These are phyloP conservation scores for Microbotryum scabiosae DNA, from an alignment of 1,284 basidiomycete genomes.

Conservation along the genomic window DNA sequence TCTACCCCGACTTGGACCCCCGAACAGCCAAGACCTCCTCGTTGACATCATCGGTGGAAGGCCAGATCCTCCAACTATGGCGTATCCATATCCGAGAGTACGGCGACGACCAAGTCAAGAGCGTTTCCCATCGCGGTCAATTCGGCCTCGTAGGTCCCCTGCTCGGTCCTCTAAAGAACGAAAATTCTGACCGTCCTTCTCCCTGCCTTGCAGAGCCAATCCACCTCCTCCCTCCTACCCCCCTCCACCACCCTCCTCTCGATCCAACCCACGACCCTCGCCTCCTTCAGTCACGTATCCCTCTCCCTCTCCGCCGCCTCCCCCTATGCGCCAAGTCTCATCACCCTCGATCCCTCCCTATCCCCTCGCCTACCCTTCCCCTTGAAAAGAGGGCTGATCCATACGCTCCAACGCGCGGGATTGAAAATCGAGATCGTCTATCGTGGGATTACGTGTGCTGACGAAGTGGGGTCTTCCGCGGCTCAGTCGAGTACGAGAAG, in stretches of 20 bases:
- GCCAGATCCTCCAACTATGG: slow-evolving; percentile 28
- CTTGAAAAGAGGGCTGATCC: slow-evolving; percentile 69
- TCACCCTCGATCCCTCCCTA: slow-evolving; percentile 64
- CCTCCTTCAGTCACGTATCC: slow-evolving; percentile 66
- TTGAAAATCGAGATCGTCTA: slow-evolving; percentile 74
- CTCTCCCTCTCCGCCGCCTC: slow-evolving; percentile 71
- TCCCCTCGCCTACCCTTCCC: slow-evolving; percentile 67
- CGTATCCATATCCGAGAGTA: slow-evolving; percentile 19
- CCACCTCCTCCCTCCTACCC: slow-evolving; percentile 22
- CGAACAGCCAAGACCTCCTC: slow-evolving; percentile 7
- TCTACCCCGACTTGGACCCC: slow-evolving; percentile 29
- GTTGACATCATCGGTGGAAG: slow-evolving; percentile 4
- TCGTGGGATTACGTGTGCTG: slow-evolving; percentile 58
- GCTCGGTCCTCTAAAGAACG: not conserved
- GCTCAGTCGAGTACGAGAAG: slow-evolving; percentile 43
- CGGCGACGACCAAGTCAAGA: slow-evolving; percentile 26
- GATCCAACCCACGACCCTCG: slow-evolving; percentile 59
- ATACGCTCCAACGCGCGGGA: slow-evolving; percentile 71
- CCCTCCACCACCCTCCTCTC: slow-evolving; percentile 48
- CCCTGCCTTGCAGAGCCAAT: slow-evolving; percentile 17
- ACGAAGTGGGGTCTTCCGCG: slow-evolving; percentile 42
- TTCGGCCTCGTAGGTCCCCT: slow-evolving; percentile 23
- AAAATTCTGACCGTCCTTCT: not conserved
- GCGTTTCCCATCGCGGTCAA: slow-evolving; percentile 16
- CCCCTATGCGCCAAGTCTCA: slow-evolving; percentile 67